Base-by-base conservation (phyloP, 2,329 filamentous ascomycete genomes). In the Talaromyces sp. region DNA sequence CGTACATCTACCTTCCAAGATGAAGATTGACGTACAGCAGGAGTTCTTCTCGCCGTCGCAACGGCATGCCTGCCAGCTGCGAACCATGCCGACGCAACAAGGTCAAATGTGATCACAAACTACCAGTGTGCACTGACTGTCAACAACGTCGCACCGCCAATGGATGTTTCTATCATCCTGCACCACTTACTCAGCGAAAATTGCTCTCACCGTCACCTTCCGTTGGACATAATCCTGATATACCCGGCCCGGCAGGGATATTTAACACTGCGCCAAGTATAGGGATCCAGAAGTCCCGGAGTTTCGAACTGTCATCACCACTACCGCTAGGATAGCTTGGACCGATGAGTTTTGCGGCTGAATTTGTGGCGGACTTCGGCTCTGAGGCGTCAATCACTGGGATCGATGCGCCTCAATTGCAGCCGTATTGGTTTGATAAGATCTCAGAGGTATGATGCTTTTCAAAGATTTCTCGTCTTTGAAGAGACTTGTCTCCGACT, bases 31-130 rank as follows among this genome's bases (percentile, higher is more conserved):
- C 18, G 21, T 44, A 12, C 5, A 44, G 9, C 7, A 44, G 42
- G 42, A 44, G 18, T 18, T 44, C 42, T 12, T 44, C 42, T 6
- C 42, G 42, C 16, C 73, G 74, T 42, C 71, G 70, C 31, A 76
- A 76, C 67, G 73, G 74, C 25, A 67, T 70, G 21, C 65, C 71
- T 18, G 71, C 74, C 52, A 75, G 73, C 11, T 76, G 74, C 59
- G 73, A 76, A 63, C 73, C 74, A 12, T 76, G 74, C 61, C 71
- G 74, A 33, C 72, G 70, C 60, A 69, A 72, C 16, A 76, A 76
- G 60, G 66, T 75, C 54, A 70, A 69, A 50, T 76, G 73, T 63
- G 44, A 75, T 54, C 73, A 76, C 63, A 70, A 67, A 9, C 66
- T 70, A 37, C 75, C 75, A 1, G 65, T 73, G 5, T 76, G 61